A percentile compares a stretch with the other conserved stretches of the same genome.
Conservation (phyloP, 2,329 filamentous ascomycete species). For the Fusarium dimerum region DNA sequence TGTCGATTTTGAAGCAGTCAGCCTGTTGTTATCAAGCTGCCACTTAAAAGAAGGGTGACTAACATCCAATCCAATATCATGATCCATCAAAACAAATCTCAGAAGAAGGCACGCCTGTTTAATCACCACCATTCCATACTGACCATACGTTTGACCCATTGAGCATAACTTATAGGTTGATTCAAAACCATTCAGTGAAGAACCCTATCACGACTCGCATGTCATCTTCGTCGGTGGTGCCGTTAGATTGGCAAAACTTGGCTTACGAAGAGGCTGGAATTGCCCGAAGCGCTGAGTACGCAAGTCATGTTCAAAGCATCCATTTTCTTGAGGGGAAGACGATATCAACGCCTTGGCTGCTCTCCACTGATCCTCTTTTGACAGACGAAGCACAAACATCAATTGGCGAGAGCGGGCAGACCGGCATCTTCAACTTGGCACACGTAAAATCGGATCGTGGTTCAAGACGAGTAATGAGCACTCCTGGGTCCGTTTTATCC, state of each 20-base stretch:
- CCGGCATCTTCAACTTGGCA: slow-evolving; percentile 24
- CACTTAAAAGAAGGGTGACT: no score
- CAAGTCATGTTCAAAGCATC: no score
- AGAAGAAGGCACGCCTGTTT: no score
- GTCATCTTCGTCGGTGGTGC: background rate
- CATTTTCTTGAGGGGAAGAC: slow-evolving; percentile 2
- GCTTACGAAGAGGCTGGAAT: background rate
- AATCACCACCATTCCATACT: no score
- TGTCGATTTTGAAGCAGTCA: no score
- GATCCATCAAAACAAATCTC: no score
- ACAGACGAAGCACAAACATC: slow-evolving; percentile 10
- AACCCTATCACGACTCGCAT: background rate
- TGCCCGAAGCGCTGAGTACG: background rate
- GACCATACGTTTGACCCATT: no score
- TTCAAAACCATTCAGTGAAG: background rate
- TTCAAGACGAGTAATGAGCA: slow-evolving; percentile 4
- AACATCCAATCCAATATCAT: no score
- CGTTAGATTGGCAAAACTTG: background rate
- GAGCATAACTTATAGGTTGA: background rate
- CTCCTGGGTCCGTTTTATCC: slow-evolving; percentile 3
- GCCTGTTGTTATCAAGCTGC: no score
- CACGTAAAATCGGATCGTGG: slow-evolving; percentile 6
- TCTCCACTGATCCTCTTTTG: slow-evolving; percentile 14
- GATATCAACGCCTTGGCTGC: slow-evolving; percentile 7
- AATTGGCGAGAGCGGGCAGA: slow-evolving; percentile 20